Evolutionary conservation across 352 stramenopile genomes (phyloP), one percentile per base, ranked within the genome.

Genomic region (Phytopythium montanum): DNA sequence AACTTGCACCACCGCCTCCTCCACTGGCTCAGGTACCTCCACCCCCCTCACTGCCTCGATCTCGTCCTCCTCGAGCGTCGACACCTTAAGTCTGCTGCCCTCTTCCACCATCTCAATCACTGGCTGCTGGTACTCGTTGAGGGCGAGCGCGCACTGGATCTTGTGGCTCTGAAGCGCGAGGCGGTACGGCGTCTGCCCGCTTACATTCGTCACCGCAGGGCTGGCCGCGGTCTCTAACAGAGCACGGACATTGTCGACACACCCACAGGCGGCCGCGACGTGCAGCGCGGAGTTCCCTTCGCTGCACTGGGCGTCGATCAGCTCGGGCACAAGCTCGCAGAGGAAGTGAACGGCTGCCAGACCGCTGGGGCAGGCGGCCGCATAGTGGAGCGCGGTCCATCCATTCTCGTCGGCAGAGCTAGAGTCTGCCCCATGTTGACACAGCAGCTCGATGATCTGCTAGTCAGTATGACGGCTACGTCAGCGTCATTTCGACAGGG

Each of bases 381-480:
- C 76, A 49, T 88, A 90, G 36, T 92, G 81, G 2, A 92, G 59
- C 2, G 72, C 69, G 25, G 73, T 88, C 79, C 79, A 92, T 5
- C 71, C 77, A 58, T 87, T 85, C 12, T 80, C 68, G 25, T 90
- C 81, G 9, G 71, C 60, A 9, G 55, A 50, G 16, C 69, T 65
- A 5, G 69, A 52, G 1, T 69, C 48, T 3, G 66, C 66, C 0
- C 81, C 79, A 28, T 71, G 55, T n/a, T 74, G 66, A 21, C 68
- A 79, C 10, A 92, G 50, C 33, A 81, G n/a, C 29, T 85, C 70
- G 12, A 92, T 63, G 31, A 72, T 75, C 76, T 85, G 36, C 41
- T 10, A 38, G 23, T 38, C 16, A 18, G 21, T 23, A n/a, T 44
- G 31, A 50, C n/a, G 5, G n/a, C 7, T 21, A 19, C n/a, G 19